Base-by-base conservation (phyloP, 2,329 filamentous ascomycete species). In the Colletotrichum sublineola region DNA sequence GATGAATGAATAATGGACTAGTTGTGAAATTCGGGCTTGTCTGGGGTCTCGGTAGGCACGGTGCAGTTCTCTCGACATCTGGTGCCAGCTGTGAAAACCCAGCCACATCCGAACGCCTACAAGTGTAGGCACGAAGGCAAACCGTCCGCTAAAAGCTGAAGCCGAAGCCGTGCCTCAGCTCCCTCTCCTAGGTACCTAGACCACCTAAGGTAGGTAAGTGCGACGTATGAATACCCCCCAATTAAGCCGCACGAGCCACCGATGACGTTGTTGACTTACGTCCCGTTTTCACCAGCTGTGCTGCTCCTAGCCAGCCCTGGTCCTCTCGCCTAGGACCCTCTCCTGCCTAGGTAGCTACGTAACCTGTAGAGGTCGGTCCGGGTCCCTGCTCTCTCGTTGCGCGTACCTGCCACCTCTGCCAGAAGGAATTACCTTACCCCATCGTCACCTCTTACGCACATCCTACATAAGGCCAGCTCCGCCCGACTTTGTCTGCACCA, bases 231-330 rank as follows among this genome's bases (percentile, higher is more conserved):
- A 12, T 44, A 8, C 55, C 58, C 44, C 31, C 36, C 8, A 36
- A n/a, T 18, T 14, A n/a, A 36, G 52, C 50, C 31, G 67, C 73
- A 74, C 71, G 63, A 73, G 73, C 73, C 73, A 75, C 65, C 65
- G 56, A 75, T 75, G 73, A 75, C 73, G 73, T 75, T 75, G 73
- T 75, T 65, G 73, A 74, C 72, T 75, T 67, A 67, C 71, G 64
- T 65, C 42, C 56, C 50, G 57, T 61, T 64, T 56, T 52, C 48
- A 46, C 33, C n/a, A 24, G 61, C 38, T 63, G 42, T 57, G 42
- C 64, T 64, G 61, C 61, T 53, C 53, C 48, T 53, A 64, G 44
- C 40, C 55, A 68, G 52, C 61, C 46, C 67, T 53, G 31, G 31
- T 44, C 31, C 58, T 50, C 66, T 67, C 60, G 61, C 70, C 61